Evolutionary conservation across 1,284 basidiomycete species (phyloP).

Genomic region (Pseudozyma tsukubaensis): DNA sequence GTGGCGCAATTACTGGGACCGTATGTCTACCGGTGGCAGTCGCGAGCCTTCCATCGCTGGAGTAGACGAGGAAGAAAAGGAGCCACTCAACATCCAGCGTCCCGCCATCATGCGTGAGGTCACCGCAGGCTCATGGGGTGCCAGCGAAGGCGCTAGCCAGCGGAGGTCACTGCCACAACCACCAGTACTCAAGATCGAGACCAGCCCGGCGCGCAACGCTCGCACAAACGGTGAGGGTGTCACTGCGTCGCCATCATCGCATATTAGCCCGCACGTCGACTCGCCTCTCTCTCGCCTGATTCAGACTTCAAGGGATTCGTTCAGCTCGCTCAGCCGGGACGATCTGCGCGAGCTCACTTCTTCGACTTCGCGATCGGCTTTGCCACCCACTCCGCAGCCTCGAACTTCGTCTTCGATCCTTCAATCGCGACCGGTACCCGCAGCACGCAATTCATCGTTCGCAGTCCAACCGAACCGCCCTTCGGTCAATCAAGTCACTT

Average conservation of each 20-base stretch:
- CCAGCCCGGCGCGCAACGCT: background rate
- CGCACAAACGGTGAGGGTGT: conserved; percentile 1
- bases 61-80: conserved; percentile 17
- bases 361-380: too few relatives aligned
- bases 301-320: conserved; percentile 36
- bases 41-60: conserved; percentile 29
- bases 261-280: conserved; percentile 30
- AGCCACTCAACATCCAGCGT: conserved; percentile 2
- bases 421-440: conserved; percentile 1
- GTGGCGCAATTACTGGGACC: conserved; percentile 47
- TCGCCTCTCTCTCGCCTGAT: conserved; percentile 38
- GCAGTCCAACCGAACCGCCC: conserved; percentile 17
- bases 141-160: background rate
- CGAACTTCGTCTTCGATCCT: background rate
- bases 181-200: conserved; percentile 22
- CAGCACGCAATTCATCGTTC: conserved; percentile 14
- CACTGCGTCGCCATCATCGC: conserved; percentile 18
- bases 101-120: conserved; percentile 35
- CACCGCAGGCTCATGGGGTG: conserved; percentile 38
- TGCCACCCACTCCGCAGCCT: background rate
- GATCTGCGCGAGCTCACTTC: conserved; percentile 6
- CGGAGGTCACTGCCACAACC: background rate
- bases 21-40: conserved; percentile 20
- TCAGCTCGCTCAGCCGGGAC: conserved; percentile 27
- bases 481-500: conserved; percentile 9